A percentile compares a stretch with the other conserved stretches of the same genome.
phyloP scores from a whole-genome alignment of 495 filamentous ascomycete genomes.

The Symbiotaphrina buchneri region DNA sequence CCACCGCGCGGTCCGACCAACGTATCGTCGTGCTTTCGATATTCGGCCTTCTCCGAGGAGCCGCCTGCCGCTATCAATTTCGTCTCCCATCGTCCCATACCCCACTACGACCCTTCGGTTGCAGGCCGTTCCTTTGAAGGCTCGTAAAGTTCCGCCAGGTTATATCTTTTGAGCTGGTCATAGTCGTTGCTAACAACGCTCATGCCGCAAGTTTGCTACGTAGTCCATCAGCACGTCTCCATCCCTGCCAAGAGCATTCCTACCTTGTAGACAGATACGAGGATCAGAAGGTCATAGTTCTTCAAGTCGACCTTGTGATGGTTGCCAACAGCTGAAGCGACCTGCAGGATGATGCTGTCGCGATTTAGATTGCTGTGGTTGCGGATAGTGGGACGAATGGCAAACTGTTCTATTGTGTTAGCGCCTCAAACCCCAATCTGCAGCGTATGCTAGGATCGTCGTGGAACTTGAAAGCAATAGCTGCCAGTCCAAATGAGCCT shows the following conservation, averaged over 20 bases:
- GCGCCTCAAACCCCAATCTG: no score
- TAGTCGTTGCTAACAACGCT: constrained; percentile 51
- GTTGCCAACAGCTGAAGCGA: constrained; percentile 43
- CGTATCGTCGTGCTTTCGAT: no score
- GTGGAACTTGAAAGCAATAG: constrained; percentile 1
- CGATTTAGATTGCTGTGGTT: constrained; percentile 56
- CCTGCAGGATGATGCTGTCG: constrained; percentile 51
- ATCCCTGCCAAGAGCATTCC: constrained; percentile 3
- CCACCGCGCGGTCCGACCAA: not conserved
- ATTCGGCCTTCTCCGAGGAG: not conserved
- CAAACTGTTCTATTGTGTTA: constrained; percentile 45
- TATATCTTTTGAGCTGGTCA: constrained; percentile 47
- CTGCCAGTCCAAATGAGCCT: not conserved
- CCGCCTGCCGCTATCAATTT: not conserved
- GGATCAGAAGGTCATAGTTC: constrained; percentile 60
- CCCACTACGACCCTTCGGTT: no score
- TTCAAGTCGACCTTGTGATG: constrained; percentile 67
- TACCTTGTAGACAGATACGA: constrained; percentile 82
- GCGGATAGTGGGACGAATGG: constrained; percentile 67
- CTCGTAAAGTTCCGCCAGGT: constrained; percentile 42
- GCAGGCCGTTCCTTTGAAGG: no score
- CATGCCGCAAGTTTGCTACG: constrained; percentile 55
- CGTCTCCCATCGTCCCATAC: not conserved
- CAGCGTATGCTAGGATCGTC: no score
- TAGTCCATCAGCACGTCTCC: constrained; percentile 3